Percentiles rank a stretch among this genome's conserved stretches.
Evolutionary conservation across 352 stramenopile genomes (phyloP).

Genomic region (Pythium folliculosum): DNA sequence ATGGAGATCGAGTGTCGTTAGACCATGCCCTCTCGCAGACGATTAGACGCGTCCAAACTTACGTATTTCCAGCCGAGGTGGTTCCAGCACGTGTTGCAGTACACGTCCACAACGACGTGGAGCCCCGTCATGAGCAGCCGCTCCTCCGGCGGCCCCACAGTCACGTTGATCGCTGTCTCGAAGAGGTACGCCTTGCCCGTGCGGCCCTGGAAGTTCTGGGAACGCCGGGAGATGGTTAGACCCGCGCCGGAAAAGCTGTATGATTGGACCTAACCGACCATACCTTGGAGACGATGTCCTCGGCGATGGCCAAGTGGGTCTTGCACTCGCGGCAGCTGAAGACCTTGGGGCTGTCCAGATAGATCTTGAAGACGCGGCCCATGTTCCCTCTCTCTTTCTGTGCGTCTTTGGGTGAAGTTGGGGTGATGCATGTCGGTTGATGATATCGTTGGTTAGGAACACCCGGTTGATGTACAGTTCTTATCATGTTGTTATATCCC

Average conservation of each 20-base stretch:
- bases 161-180: constrained; percentile 92
- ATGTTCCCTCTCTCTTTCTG: constrained; percentile 28
- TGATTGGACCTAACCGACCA: neutral
- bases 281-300: constrained; percentile 96
- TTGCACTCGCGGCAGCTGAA: constrained; percentile 92
- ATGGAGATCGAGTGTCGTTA: neutral
- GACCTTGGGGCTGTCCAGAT: constrained; percentile 88
- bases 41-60: no score
- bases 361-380: constrained; percentile 88
- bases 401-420: neutral
- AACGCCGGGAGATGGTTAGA: neutral
- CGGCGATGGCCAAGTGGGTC: constrained; percentile 89
- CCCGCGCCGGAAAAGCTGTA: no score
- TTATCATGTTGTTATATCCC: constrained; percentile 2
- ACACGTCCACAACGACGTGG: constrained; percentile 94
- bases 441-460: constrained; percentile 16
- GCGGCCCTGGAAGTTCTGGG: constrained; percentile 75
- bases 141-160: constrained; percentile 85
- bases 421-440: constrained; percentile 26
- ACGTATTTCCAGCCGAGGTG: constrained; percentile 95
- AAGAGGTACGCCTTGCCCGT: constrained; percentile 93
- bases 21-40: no score
- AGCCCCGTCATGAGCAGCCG: constrained; percentile 93
- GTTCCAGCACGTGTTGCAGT: constrained; percentile 91
- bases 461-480: neutral